phyloP scores from a whole-genome alignment of 1,284 basidiomycete genomes.

The Uromyces viciae-fabae region DNA sequence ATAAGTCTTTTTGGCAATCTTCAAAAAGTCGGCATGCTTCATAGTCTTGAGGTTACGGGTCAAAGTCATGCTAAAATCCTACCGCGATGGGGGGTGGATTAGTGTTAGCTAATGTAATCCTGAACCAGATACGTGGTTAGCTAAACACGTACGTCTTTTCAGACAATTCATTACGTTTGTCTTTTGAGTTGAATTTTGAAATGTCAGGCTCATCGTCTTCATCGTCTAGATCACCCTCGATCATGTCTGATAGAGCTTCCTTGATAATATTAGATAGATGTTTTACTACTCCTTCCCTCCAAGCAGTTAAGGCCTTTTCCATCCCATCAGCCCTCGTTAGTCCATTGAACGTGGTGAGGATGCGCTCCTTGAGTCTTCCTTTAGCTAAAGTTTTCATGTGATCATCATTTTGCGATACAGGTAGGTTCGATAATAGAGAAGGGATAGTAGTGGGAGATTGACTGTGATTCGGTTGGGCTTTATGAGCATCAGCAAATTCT shows the following conservation, averaged over 20 bases:
- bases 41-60: slow-evolving; percentile 66
- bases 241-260: slow-evolving; percentile 47
- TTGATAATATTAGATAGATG: slow-evolving; percentile 66
- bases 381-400: background rate
- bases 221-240: slow-evolving; percentile 38
- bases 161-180: slow-evolving; percentile 21
- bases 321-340: slow-evolving; percentile 71
- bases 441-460: background rate
- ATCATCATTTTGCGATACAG: slow-evolving; percentile 12
- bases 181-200: slow-evolving; percentile 15
- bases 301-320: slow-evolving; percentile 67
- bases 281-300: slow-evolving; percentile 70
- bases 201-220: slow-evolving; percentile 18
- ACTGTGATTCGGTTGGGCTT: background rate
- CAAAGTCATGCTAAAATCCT: slow-evolving; percentile 52
- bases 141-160: slow-evolving; percentile 50
- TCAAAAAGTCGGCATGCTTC: slow-evolving; percentile 68
- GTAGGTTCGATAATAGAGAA: slow-evolving; percentile 5
- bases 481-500: slow-evolving; percentile 10
- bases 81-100: slow-evolving; percentile 23
- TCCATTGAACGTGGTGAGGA: slow-evolving; percentile 70
- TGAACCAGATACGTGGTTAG: slow-evolving; percentile 49
- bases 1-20: slow-evolving; percentile 65
- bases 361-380: slow-evolving; percentile 60
- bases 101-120: slow-evolving; percentile 31